These are phyloP conservation scores for Penicillium chermesinum DNA, from an alignment of 495 filamentous ascomycete genomes.

Conservation along the genomic window DNA sequence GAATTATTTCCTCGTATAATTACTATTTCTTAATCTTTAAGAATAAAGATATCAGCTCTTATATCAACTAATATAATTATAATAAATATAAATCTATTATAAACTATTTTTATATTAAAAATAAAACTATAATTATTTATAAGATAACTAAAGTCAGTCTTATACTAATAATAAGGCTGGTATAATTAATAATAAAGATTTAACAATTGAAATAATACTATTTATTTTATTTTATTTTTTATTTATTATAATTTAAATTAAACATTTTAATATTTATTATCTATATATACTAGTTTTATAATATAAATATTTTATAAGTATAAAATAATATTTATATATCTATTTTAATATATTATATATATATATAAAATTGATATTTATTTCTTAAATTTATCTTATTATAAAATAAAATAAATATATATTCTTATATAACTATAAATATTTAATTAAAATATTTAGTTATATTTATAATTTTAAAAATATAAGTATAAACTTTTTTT, in stretches of 20 bases:
- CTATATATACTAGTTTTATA: neutral
- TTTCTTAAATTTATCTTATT: neutral
- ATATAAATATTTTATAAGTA: neutral
- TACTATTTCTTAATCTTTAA: too few species aligned
- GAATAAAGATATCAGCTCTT: too few species aligned
- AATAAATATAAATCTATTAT: too few species aligned
- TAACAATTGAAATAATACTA: neutral
- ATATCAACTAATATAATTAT: too few species aligned
- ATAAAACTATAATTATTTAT: too few species aligned
- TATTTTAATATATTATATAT: neutral
- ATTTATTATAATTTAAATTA: too few species aligned
- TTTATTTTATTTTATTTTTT: neutral
- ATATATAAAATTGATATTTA: neutral
- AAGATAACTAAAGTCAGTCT: too few species aligned
- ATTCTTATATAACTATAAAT: neutral
- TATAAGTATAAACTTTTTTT: too few species aligned
- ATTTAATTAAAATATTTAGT: neutral
- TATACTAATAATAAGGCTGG: neutral
- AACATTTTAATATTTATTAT: too few species aligned
- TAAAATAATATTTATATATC: neutral
- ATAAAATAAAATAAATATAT: neutral
- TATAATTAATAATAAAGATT: neutral
- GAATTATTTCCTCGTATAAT: too few species aligned
- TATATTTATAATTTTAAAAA: neutral
- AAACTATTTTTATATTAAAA: too few species aligned